These are phyloP conservation scores for Colletotrichum spaethianum DNA, from an alignment of 2,329 filamentous ascomycete species.

Conservation along the genomic window DNA sequence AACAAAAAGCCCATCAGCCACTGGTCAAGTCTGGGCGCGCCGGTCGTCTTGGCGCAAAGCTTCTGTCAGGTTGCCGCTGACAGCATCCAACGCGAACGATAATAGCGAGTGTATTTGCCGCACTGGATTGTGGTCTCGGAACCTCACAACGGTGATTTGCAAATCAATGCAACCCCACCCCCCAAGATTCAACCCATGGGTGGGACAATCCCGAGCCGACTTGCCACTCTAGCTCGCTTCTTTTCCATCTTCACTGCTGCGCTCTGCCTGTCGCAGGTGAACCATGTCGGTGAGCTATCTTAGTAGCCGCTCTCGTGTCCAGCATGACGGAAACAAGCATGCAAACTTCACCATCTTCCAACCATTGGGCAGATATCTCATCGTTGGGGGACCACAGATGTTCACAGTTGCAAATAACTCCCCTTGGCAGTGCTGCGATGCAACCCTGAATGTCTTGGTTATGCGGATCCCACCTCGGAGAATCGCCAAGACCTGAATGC, in stretches of 20 bases:
- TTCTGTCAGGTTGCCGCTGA: background rate
- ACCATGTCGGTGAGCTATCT: background rate
- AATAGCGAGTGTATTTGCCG: background rate
- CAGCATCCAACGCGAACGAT: background rate
- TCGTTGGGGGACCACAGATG: background rate
- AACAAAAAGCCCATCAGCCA: background rate
- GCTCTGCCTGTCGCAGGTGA: conserved; percentile 27
- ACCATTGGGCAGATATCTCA: conserved; percentile 1
- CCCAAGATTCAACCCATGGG: background rate
- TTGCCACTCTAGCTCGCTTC: background rate
- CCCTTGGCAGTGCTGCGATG: conserved; percentile 33
- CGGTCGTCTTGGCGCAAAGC: conserved; percentile 24
- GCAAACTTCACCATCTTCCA: background rate
- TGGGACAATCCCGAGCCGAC: background rate
- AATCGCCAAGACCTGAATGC: conserved; percentile 34
- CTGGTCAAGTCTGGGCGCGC: background rate
- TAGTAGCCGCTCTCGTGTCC: background rate
- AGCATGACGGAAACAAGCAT: conserved; percentile 12
- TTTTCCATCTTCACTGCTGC: background rate
- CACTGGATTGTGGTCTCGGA: background rate
- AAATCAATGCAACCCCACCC: background rate
- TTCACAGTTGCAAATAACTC: conserved; percentile 7
- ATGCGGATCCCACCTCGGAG: conserved; percentile 18
- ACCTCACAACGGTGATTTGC: background rate
- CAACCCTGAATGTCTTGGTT: conserved; percentile 30